Percentiles rank a stretch among this genome's conserved stretches.
Conservation (phyloP, 345 rosid species). For the Salix dunnii region DNA sequence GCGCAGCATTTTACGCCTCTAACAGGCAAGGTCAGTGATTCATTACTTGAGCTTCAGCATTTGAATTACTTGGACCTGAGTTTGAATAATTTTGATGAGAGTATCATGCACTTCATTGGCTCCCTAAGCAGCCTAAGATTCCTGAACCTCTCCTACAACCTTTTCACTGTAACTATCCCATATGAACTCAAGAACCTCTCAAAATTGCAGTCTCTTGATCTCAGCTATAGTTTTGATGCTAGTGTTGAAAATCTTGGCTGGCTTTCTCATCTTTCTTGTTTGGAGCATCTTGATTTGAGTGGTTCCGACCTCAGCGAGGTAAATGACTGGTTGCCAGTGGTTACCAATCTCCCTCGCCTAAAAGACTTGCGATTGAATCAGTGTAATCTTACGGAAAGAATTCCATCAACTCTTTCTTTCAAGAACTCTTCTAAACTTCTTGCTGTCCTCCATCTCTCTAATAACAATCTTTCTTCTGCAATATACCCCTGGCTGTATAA, state of each 20-base stretch:
- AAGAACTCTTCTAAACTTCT: conserved; percentile 8
- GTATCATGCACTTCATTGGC: conserved; percentile 27
- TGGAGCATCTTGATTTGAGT: conserved; percentile 10
- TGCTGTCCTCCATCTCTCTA: conserved; percentile 3
- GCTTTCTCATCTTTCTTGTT: conserved; percentile 25
- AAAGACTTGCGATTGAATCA: background rate
- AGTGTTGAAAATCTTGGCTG: conserved; percentile 21
- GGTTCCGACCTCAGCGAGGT: background rate
- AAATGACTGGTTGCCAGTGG: conserved; percentile 13
- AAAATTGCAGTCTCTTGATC: conserved; percentile 37
- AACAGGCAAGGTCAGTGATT: conserved; percentile 38
- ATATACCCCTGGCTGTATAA: conserved; percentile 14
- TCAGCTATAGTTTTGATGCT: conserved; percentile 2
- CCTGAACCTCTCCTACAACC: conserved; percentile 38
- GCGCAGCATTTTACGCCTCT: background rate
- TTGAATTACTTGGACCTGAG: conserved; percentile 43
- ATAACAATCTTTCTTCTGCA: conserved; percentile 1
- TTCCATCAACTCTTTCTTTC: background rate
- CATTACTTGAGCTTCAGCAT: conserved; percentile 33
- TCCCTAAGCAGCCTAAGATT: conserved; percentile 22
- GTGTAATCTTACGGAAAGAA: background rate
- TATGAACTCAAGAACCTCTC: conserved; percentile 36
- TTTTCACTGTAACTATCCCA: conserved; percentile 37
- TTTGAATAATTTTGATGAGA: conserved; percentile 30
- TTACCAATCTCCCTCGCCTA: conserved; percentile 15